These are phyloP conservation scores for Melaleuca alternifolia DNA, from an alignment of 345 rosid species.

Conservation along the genomic window DNA sequence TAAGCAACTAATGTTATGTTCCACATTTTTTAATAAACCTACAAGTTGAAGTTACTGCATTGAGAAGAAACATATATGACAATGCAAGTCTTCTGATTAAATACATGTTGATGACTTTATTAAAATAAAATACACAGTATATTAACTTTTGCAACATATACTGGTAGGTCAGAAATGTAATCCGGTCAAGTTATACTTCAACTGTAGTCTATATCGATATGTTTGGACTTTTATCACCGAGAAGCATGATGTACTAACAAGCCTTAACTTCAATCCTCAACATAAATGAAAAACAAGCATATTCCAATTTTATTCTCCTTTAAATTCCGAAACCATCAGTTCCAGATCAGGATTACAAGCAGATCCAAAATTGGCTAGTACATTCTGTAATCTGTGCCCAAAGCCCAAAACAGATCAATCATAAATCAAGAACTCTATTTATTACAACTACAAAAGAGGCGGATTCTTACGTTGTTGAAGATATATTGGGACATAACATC, in stretches of 20 bases:
- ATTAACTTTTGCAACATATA: background rate
- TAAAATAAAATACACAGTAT: background rate
- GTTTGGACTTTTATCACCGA: background rate
- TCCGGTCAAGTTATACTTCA: background rate
- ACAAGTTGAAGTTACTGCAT: background rate
- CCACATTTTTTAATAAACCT: background rate
- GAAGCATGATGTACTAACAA: background rate
- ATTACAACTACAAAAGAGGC: background rate
- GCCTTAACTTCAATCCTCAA: background rate
- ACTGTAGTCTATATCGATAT: background rate
- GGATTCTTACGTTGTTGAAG: conserved; percentile 53
- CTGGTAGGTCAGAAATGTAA: background rate
- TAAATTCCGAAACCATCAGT: background rate
- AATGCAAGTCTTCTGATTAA: background rate
- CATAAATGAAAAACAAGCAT: background rate
- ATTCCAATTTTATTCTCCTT: background rate
- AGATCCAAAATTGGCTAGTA: background rate
- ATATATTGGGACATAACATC: conserved; percentile 55
- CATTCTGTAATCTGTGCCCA: background rate
- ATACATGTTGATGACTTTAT: background rate
- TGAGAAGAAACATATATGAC: background rate
- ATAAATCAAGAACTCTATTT: background rate
- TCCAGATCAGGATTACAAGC: background rate
- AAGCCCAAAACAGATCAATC: background rate
- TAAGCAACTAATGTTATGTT: background rate